These are phyloP conservation scores for Debaryomyces sp. DNA, from an alignment of 1,139 yeast genomes.

Conservation along the genomic window DNA sequence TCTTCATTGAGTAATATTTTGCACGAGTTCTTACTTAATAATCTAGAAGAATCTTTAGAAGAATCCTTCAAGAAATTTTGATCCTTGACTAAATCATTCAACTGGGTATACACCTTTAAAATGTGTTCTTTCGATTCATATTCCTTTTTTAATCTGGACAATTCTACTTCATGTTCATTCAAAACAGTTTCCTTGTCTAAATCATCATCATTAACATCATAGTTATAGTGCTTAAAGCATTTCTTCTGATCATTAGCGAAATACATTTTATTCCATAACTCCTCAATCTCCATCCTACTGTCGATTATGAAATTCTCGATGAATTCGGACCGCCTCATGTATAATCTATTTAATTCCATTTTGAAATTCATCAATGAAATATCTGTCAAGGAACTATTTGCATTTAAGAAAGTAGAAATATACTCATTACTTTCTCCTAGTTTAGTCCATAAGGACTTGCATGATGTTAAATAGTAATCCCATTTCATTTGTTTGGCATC, in stretches of 20 bases:
- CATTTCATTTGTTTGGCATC: slow-evolving; percentile 37
- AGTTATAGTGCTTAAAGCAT: slow-evolving; percentile 37
- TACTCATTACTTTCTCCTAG: slow-evolving; percentile 45
- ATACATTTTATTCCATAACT: slow-evolving; percentile 64
- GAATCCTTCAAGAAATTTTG: slow-evolving; percentile 66
- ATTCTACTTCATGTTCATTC: slow-evolving; percentile 65
- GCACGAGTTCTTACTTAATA: slow-evolving; percentile 76
- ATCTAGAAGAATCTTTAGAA: slow-evolving; percentile 77
- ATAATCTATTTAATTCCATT: slow-evolving; percentile 59
- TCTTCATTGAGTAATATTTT: slow-evolving; percentile 81
- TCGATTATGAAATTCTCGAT: slow-evolving; percentile 70
- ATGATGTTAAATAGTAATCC: slow-evolving; percentile 35
- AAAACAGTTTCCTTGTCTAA: slow-evolving; percentile 57
- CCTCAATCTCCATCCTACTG: slow-evolving; percentile 58
- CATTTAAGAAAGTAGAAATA: slow-evolving; percentile 36
- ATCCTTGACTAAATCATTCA: slow-evolving; percentile 60
- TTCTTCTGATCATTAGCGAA: slow-evolving; percentile 51
- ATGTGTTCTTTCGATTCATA: slow-evolving; percentile 57
- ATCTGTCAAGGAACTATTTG: slow-evolving; percentile 43
- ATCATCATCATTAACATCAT: slow-evolving; percentile 40
- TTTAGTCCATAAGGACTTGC: slow-evolving; percentile 53
- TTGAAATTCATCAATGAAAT: slow-evolving; percentile 43
- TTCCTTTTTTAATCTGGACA: slow-evolving; percentile 52
- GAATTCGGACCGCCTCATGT: slow-evolving; percentile 59
- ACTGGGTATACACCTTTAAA: slow-evolving; percentile 54